These are phyloP conservation scores for Alternaria consortialis DNA, from an alignment of 2,329 filamentous ascomycete genomes.

Conservation along the genomic window DNA sequence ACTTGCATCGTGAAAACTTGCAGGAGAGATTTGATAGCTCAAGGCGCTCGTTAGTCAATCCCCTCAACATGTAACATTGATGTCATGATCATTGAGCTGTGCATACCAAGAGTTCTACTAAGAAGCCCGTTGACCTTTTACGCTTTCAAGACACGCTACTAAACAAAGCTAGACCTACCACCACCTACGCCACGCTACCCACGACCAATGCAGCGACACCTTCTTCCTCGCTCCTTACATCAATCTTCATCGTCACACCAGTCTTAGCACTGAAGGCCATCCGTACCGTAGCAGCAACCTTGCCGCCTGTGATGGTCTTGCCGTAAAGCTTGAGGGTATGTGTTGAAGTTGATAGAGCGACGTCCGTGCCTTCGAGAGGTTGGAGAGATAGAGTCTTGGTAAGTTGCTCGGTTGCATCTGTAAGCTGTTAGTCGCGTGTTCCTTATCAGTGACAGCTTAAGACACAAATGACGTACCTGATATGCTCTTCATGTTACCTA, in stretches of 20 bases:
- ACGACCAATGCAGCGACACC: constrained; percentile 86
- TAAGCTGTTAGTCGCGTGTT: constrained; percentile 27
- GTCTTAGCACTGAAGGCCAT: constrained; percentile 95
- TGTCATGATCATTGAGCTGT: constrained; percentile 15
- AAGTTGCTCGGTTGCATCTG: constrained; percentile 92
- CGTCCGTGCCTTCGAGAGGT: constrained; percentile 91
- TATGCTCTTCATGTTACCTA: constrained; percentile 90
- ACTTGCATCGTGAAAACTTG: neutral
- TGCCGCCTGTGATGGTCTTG: constrained; percentile 90
- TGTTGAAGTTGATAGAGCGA: constrained; percentile 85
- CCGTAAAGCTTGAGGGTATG: constrained; percentile 96
- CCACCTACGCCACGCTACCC: constrained; percentile 76
- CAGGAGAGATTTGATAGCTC: neutral
- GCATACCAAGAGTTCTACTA: constrained; percentile 13
- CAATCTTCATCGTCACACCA: constrained; percentile 95
- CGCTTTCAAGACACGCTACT: constrained; percentile 10
- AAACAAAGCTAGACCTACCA: neutral
- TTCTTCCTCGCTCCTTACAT: constrained; percentile 90
- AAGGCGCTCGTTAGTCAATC: neutral
- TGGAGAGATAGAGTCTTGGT: constrained; percentile 87
- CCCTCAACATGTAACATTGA: neutral
- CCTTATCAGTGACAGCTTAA: neutral
- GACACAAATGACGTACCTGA: constrained; percentile 71
- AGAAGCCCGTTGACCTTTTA: constrained; percentile 14
- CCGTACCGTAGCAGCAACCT: constrained; percentile 84